Percentiles rank a stretch among this genome's conserved stretches.
phyloP scores from a whole-genome alignment of 768 basidiomycete species.

The Tulasnella sp. region DNA sequence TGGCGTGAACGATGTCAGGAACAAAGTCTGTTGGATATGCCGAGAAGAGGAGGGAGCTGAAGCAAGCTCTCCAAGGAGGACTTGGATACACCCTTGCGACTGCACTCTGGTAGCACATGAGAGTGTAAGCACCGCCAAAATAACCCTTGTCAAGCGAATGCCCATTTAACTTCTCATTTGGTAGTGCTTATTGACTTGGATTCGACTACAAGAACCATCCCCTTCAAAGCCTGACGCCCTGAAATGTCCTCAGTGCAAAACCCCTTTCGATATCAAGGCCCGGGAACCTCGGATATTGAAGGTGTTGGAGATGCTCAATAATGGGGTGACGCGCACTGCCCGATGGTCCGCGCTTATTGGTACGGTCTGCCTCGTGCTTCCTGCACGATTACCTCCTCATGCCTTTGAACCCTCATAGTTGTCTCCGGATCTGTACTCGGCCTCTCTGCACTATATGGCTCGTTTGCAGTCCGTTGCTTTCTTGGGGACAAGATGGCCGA shows the following conservation, averaged over 20 bases:
- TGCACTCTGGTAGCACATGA: conserved; percentile 15
- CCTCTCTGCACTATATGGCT: conserved; percentile 1
- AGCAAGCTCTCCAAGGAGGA: background rate
- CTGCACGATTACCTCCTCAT: background rate
- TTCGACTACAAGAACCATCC: background rate
- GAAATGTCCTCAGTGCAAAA: conserved; percentile 13
- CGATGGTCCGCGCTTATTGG: background rate
- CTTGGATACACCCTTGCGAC: conserved; percentile 8
- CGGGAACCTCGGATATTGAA: background rate
- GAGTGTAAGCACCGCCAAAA: background rate
- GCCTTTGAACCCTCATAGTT: background rate
- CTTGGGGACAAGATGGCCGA: background rate
- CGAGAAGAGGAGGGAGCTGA: conserved; percentile 4
- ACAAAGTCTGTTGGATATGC: conserved; percentile 16
- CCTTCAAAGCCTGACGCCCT: background rate
- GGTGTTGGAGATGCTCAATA: background rate
- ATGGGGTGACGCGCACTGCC: background rate
- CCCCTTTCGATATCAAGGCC: background rate
- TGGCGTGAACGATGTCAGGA: conserved; percentile 4
- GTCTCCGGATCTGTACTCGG: background rate
- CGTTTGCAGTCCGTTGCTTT: background rate
- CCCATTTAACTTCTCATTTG: too few species aligned
- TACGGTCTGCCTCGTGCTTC: background rate
- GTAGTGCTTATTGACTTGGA: conserved; percentile 13
- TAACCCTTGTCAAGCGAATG: background rate